Evolutionary conservation across 116 monocot genomes (phyloP).

Genomic region (Trichopus zeylanicus): DNA sequence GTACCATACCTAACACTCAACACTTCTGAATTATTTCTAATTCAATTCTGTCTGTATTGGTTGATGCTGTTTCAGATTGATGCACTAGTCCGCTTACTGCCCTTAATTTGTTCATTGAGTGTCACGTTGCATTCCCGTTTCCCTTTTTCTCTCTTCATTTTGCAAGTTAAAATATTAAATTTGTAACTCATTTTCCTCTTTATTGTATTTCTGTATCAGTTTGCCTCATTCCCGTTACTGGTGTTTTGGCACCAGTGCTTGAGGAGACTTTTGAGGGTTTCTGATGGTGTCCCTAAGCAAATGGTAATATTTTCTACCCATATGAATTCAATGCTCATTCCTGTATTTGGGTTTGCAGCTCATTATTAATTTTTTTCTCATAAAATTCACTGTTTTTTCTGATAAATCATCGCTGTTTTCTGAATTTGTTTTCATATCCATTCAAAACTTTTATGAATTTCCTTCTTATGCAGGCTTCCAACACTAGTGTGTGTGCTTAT

Average conservation of each 20-base stretch:
- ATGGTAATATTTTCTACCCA: slow-evolving; percentile 27
- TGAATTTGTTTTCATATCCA: background rate
- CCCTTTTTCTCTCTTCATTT: background rate
- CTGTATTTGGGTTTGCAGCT: background rate
- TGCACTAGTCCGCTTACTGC: slow-evolving; percentile 66
- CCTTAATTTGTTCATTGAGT: slow-evolving; percentile 75
- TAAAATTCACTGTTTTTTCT: background rate
- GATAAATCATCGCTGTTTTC: background rate
- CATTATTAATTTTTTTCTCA: background rate
- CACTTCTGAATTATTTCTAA: background rate
- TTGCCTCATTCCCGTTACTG: slow-evolving; percentile 68
- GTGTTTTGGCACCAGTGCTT: slow-evolving; percentile 75
- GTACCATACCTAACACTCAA: background rate
- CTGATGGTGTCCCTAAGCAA: slow-evolving; percentile 72
- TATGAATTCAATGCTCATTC: background rate
- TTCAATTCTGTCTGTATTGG: too few species aligned
- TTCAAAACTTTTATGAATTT: background rate
- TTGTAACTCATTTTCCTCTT: background rate
- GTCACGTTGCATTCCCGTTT: slow-evolving; percentile 36
- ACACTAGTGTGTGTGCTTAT: slow-evolving; percentile 74
- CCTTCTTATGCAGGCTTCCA: slow-evolving; percentile 47
- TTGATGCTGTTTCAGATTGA: slow-evolving; percentile 47
- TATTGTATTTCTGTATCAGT: slow-evolving; percentile 33
- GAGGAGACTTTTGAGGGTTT: slow-evolving; percentile 97
- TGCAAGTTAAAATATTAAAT: background rate